Conservation (phyloP, 1,284 basidiomycete genomes). For the Rhodofomes roseus region DNA sequence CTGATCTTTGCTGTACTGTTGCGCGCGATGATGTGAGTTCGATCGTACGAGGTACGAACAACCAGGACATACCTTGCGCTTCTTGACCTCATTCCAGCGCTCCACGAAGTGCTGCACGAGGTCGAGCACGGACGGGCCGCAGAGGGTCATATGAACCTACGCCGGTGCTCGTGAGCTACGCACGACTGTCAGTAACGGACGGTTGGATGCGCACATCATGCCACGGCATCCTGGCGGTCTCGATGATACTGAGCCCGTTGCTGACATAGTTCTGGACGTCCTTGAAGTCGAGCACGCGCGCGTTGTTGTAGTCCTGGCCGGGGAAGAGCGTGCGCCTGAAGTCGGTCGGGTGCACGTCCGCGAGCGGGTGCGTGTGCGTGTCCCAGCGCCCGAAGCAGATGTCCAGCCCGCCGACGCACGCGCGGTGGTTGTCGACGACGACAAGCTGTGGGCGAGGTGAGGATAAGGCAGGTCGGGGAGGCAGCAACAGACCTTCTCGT, state of each 20-base stretch:
- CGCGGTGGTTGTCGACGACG: slow-evolving; percentile 82
- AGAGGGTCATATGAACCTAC: slow-evolving; percentile 82
- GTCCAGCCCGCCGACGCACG: slow-evolving; percentile 84
- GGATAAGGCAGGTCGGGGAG: background rate
- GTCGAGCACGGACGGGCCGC: slow-evolving; percentile 83
- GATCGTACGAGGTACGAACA: background rate
- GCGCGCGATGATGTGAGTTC: background rate
- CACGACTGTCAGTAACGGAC: background rate
- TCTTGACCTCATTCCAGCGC: slow-evolving; percentile 84
- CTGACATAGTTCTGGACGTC: slow-evolving; percentile 78
- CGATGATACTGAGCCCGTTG: slow-evolving; percentile 69
- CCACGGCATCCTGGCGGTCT: slow-evolving; percentile 84
- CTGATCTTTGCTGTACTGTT: slow-evolving; percentile 6
- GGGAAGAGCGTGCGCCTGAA: slow-evolving; percentile 84
- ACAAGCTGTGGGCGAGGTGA: slow-evolving; percentile 43
- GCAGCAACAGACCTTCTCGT: slow-evolving; percentile 53
- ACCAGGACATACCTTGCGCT: slow-evolving; percentile 51
- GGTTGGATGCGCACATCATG: slow-evolving; percentile 58
- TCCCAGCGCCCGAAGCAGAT: slow-evolving; percentile 97
- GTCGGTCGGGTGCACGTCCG: slow-evolving; percentile 87
- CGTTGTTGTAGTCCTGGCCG: slow-evolving; percentile 93
- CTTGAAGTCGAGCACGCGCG: slow-evolving; percentile 78
- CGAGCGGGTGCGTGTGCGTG: slow-evolving; percentile 79
- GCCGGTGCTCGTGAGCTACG: background rate
- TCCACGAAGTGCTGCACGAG: slow-evolving; percentile 90